Base-by-base conservation (phyloP, 768 basidiomycete genomes). In the Russula sp. region DNA sequence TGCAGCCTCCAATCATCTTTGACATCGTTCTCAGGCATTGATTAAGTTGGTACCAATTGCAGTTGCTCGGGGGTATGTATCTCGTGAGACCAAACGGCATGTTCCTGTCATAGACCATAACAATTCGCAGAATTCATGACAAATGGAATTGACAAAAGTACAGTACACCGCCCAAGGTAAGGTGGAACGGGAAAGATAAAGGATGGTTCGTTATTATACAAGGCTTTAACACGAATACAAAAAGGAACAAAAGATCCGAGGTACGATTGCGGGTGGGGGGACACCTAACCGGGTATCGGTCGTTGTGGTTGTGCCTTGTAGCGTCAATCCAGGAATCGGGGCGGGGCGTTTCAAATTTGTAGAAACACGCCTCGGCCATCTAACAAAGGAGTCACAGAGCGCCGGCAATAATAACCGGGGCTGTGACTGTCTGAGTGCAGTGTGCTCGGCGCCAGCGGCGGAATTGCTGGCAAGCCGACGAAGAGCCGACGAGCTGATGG, bases 171-270 rank as follows among this genome's bases (percentile, higher is more conserved):
- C 27, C 27, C 3, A 27, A 27, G 27, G 27, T 27, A 27, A 27
- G 27, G 27, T 27, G 27, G 2, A 27, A 27, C 1, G 5, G 18
- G 1, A 11, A 10, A 44, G 18, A 13, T 11, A 48, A 20, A 47
- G 20, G 20, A 27, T 44, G 47, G 22, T n/a, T 32, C n/a, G 1
- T 32, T 52, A 50, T 55, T 55, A 63, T 62, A 35, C 27, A 39
- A 37, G 14, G 53, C 27, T 22, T 40, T 14, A 16, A 20, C n/a
- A 56, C 13, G 13, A 31, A 59, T 20, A 64, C 53, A 64, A 59
- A 64, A 64, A 45, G 27, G 42, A 60, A 64, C 58, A 64, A 64
- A 60, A 64, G 63, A 64, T 32, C 52, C 40, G 32, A 48, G 14
- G 32, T 32, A 54, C 52, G 56, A 53, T 45, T 51, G 45, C 31